Evolutionary conservation across 2,329 filamentous ascomycete species (phyloP).

Genomic region (Colletotrichum orchidophilum): DNA sequence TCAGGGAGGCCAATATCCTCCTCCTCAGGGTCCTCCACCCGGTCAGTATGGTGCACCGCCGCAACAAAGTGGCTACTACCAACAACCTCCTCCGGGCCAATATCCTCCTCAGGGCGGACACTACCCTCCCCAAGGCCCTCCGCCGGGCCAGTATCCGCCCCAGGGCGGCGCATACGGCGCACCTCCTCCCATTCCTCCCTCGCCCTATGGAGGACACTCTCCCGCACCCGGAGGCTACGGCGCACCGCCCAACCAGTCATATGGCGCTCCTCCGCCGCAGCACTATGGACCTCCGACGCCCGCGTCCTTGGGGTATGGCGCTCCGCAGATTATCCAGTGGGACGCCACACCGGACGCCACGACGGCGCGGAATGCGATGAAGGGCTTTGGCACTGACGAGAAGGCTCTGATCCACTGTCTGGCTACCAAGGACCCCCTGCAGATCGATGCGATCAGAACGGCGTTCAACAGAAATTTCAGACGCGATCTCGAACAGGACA

Average conservation of each 20-base stretch:
- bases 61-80: slow-evolving; percentile 44
- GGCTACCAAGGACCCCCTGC: slow-evolving; percentile 78
- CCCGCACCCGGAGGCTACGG: slow-evolving; percentile 40
- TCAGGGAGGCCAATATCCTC: slow-evolving; percentile 47
- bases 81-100: slow-evolving; percentile 47
- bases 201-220: slow-evolving; percentile 40
- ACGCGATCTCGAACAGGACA: slow-evolving; percentile 77
- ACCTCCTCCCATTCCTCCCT: slow-evolving; percentile 42
- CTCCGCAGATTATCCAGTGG: slow-evolving; percentile 74
- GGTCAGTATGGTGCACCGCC: slow-evolving; percentile 51
- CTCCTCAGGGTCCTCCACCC: slow-evolving; percentile 42
- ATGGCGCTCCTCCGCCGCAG: slow-evolving; percentile 50
- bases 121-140: slow-evolving; percentile 43
- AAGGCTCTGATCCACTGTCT: slow-evolving; percentile 77
- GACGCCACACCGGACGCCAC: slow-evolving; percentile 77
- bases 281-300: slow-evolving; percentile 56
- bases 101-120: slow-evolving; percentile 48
- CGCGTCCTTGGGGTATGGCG: slow-evolving; percentile 79
- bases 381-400: slow-evolving; percentile 92
- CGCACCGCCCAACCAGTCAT: slow-evolving; percentile 39
- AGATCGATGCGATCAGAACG: slow-evolving; percentile 74
- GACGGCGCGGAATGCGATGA: slow-evolving; percentile 83
- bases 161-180: slow-evolving; percentile 49
- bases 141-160: slow-evolving; percentile 44
- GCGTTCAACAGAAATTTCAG: slow-evolving; percentile 72